Percentiles rank a stretch among this genome's conserved stretches.
Evolutionary conservation across 805 yeast species (phyloP).

Genomic region (Schwanniomyces yamadae): DNA sequence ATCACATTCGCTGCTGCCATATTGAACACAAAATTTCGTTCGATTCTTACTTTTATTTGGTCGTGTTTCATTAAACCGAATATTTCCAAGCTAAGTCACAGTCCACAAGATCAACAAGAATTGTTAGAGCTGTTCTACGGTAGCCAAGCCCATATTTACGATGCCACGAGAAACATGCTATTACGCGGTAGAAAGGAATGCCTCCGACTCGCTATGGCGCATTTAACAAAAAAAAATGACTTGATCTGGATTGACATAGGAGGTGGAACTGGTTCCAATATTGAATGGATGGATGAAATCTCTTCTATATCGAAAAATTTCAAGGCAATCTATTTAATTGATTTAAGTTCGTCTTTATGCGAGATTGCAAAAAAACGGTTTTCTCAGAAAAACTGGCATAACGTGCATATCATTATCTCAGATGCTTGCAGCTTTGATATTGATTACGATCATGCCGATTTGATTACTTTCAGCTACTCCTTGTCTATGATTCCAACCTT

Average conservation of each 20-base stretch:
- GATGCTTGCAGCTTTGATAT: conserved; percentile 74
- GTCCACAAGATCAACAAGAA: conserved; percentile 50
- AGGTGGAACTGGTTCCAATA: conserved; percentile 84
- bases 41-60: conserved; percentile 36
- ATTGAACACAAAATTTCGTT: conserved; percentile 21
- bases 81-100: conserved; percentile 25
- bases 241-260: conserved; percentile 79
- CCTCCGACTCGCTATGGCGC: conserved; percentile 57
- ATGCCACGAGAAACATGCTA: conserved; percentile 62
- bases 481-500: conserved; percentile 84
- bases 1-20: too few relatives aligned
- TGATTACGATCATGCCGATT: conserved; percentile 52
- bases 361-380: conserved; percentile 66
- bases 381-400: conserved; percentile 40
- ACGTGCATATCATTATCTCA: conserved; percentile 67
- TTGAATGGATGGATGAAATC: conserved; percentile 67
- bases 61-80: conserved; percentile 64
- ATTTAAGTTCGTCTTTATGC: conserved; percentile 74
- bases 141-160: conserved; percentile 76
- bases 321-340: conserved; percentile 68
- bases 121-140: conserved; percentile 70
- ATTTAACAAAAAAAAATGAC: conserved; percentile 43
- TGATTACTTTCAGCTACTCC: conserved; percentile 77
- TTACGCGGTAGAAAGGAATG: conserved; percentile 72
- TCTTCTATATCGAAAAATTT: conserved; percentile 49